Evolutionary conservation across 169 alveolate species (phyloP).

Genomic region (Plasmodium falciparum): DNA sequence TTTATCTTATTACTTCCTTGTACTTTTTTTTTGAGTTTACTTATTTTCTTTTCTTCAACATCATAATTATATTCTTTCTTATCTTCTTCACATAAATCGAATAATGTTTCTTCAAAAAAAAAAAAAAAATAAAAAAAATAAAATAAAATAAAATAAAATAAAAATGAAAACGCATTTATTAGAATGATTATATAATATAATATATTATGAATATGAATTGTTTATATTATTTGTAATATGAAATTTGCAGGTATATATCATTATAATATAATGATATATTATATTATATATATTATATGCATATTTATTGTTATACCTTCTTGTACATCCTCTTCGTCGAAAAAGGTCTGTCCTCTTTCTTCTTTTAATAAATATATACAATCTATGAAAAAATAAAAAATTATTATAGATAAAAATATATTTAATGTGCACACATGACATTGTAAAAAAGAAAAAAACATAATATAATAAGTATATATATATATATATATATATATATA

Average conservation of each 20-base stretch:
- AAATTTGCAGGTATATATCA: no score
- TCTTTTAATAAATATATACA: constrained; percentile 47
- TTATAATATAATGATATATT: no score
- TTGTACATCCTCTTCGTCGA: constrained; percentile 46
- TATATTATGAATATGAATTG: background rate
- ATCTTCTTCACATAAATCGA: constrained; percentile 65
- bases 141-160: constrained; percentile 3
- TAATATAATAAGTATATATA: background rate
- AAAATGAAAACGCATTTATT: background rate
- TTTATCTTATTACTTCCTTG: constrained; percentile 3
- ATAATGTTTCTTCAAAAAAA: constrained; percentile 28
- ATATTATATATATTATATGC: background rate
- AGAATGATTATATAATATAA: background rate
- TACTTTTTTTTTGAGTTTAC: constrained; percentile 23
- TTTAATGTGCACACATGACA: background rate
- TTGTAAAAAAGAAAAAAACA: no score
- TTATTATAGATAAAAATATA: background rate
- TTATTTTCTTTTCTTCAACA: constrained; percentile 62
- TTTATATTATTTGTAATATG: no score
- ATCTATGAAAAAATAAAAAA: constrained; percentile 25
- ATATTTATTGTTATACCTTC: constrained; percentile 21
- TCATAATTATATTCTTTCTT: constrained; percentile 71
- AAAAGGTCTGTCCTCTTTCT: constrained; percentile 20
- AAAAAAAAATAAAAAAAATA: background rate
- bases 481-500: background rate